Base-by-base conservation (phyloP, 371 early-diverging fungal genomes). In the Mucor circinelloides region DNA sequence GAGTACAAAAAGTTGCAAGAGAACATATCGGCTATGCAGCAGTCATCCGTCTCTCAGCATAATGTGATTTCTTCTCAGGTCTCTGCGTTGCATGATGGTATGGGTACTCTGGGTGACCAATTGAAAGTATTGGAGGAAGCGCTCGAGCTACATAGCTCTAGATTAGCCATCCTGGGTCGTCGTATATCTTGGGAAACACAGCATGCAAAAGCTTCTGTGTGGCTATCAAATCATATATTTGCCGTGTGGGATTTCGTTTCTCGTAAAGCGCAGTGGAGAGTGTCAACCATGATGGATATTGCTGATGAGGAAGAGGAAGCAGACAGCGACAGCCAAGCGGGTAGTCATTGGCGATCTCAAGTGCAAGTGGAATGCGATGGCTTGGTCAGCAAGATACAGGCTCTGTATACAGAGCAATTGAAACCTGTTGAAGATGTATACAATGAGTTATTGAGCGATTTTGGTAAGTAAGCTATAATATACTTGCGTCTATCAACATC, bases 111-210 rank as follows among this genome's bases (percentile, higher is more conserved):
- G 3, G 56, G 57, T 1, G 36, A 63, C 6, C 58, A 76, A 13
- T n/a, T 79, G 31, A 48, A 42, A 8, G 58, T 59, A 3, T 58
- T 81, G 19, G 66, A 74, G 6, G 64, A 66, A 13, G 64, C 50
- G 10, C 27, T 81, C 1, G 50, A 72, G 1, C 28, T 58, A 6
- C 80, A 77, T 19, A 66, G 74, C 17, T 5, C 52, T 1, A 65
- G 70, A 0, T 60, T 82, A 10, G 68, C 64, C 23, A 73, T 75
- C 6, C n/a, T 79, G 10, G 57, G 68, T 30, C 58, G 52, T 10
- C 65, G 82, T 10, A 67, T 78, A 9, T 23, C 44, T 19, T 82
- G 83, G 83, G 78, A 82, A 55, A 60, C 50, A 1, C 69, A 71
- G 21, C 62, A 71, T 28, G 31, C 57, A 19, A 64, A 71, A 19